Conservation (phyloP, 2,329 filamentous ascomycete genomes). For the Diplocarpon mali region DNA sequence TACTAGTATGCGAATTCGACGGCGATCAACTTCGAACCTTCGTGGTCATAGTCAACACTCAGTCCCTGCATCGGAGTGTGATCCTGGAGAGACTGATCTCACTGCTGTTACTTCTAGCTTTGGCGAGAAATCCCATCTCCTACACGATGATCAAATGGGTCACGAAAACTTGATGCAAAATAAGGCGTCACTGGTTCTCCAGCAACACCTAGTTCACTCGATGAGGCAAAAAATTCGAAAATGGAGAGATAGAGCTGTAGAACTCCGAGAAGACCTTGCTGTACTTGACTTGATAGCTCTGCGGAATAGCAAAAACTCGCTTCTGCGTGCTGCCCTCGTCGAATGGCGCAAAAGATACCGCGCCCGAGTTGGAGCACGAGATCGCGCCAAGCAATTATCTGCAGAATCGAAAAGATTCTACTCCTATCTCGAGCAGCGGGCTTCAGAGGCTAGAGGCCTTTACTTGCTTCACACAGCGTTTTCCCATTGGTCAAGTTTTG, state of each 20-base stretch:
- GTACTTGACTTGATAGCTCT: constrained; percentile 34
- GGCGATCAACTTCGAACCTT: constrained; percentile 11
- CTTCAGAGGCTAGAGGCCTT: constrained; percentile 51
- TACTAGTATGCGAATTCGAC: constrained; percentile 20
- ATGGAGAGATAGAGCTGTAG: constrained; percentile 23
- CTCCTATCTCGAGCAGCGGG: constrained; percentile 44
- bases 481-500: constrained; percentile 56
- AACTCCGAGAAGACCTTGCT: constrained; percentile 28
- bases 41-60: constrained; percentile 2
- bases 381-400: constrained; percentile 17
- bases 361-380: constrained; percentile 16
- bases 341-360: constrained; percentile 30
- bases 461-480: constrained; percentile 55
- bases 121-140: constrained; percentile 10
- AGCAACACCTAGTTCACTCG: constrained; percentile 13
- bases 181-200: constrained; percentile 19
- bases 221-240: constrained; percentile 12
- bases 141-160: constrained; percentile 2
- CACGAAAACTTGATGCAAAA: constrained; percentile 15
- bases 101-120: constrained; percentile 18
- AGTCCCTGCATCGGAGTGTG: constrained; percentile 13
- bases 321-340: constrained; percentile 42
- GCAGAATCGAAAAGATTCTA: constrained; percentile 41
- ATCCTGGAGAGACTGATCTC: constrained; percentile 16
- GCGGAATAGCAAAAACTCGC: constrained; percentile 37